Base-by-base conservation (phyloP, 352 stramenopile species). In the Phytophthora syringae region DNA sequence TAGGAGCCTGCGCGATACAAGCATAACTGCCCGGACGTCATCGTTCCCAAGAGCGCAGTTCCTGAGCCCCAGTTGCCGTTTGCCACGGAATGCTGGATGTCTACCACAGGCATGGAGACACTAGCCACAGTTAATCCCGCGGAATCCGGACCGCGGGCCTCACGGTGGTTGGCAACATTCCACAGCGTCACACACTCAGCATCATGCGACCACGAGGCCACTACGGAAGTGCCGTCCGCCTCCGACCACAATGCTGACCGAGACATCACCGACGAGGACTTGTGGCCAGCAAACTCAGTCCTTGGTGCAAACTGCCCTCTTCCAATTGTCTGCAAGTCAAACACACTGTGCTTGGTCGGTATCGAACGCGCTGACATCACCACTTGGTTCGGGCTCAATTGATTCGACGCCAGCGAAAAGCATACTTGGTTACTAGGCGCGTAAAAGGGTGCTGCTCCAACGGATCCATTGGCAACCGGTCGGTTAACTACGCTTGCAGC, bases 161-260 rank as follows among this genome's bases (percentile, higher is more conserved):
- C 65, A 4, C 57, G 65, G 34, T 67, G 66, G 12, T 13, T 69
- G 16, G 51, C 52, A 22, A 66, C 51, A 15, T 77, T 52, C 65
- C 70, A 74, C 13, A 77, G 21, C 42, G 60, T 63, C 21, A 77
- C 65, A 3, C 40, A 28, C 40, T 67, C 56, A 22, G 54, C 47
- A 57, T 78, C 70, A 18, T 72, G 65, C 22, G 60, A 72, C 70
- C 70, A 78, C 21, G 65, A 75, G n/a, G 70, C 65, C 18, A 64
- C 56, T 21, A 75, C 47, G 10, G 60, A 59, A 15, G 55, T 53
- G 1, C 70, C 70, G 60, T 77, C 48, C 7, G 51, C 44, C 63
- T 77, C 69, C 7, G 64, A 68, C 78, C 78, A 89, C 25, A 84
- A 60, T 16, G 79, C 72, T 13, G 80, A 86, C 11, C 80, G 71